Evolutionary conservation across 2,329 filamentous ascomycete species (phyloP).

Genomic region (Alternaria tenuissima): DNA sequence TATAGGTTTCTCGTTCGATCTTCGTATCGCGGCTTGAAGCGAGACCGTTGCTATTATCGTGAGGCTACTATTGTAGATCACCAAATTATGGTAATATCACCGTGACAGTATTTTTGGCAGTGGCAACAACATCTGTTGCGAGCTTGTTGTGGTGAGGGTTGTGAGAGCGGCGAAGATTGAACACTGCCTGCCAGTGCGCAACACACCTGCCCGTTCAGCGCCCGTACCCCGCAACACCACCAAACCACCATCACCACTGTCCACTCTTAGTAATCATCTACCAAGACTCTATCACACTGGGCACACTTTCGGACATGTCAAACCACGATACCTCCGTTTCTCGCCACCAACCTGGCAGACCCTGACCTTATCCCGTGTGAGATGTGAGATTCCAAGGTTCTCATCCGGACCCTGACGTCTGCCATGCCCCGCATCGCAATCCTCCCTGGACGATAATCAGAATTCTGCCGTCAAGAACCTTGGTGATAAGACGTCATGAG

Average conservation of each 20-base stretch:
- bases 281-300: not conserved
- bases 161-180: not conserved
- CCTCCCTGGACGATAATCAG: not conserved
- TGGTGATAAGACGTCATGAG: constrained; percentile 10
- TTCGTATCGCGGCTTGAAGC: constrained; percentile 1
- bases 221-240: constrained; percentile 18
- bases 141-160: not conserved
- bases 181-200: not conserved
- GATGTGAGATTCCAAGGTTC: constrained; percentile 6
- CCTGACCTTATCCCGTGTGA: constrained; percentile 1
- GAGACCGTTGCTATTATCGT: not conserved
- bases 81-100: not conserved
- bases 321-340: not conserved
- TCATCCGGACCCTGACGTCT: constrained; percentile 14
- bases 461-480: constrained; percentile 5
- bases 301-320: not conserved
- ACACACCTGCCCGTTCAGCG: not conserved
- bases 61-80: constrained; percentile 9
- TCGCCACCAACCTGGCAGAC: not conserved
- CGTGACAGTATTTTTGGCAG: constrained; percentile 6
- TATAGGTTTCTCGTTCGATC: constrained; percentile 2
- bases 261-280: not conserved
- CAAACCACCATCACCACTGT: not conserved
- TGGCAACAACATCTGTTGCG: not conserved
- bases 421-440: constrained; percentile 19